These are phyloP conservation scores for Oxytropis ochrocephala DNA, from an alignment of 306 rosid species.

Conservation along the genomic window DNA sequence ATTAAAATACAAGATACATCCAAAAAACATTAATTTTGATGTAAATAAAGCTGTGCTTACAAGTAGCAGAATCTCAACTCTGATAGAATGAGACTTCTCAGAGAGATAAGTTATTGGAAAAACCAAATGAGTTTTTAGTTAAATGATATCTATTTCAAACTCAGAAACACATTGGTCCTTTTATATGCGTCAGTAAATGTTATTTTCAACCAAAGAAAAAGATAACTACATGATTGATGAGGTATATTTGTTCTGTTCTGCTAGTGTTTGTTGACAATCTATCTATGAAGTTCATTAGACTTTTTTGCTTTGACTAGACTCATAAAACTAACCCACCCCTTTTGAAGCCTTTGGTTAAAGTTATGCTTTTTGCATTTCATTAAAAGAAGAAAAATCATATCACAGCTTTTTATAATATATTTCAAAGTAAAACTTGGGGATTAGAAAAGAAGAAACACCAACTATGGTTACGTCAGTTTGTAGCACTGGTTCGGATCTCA, in stretches of 20 bases:
- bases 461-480: too few species aligned
- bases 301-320: constrained; percentile 27
- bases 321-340: constrained; percentile 41
- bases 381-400: constrained; percentile 56
- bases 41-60: constrained; percentile 28
- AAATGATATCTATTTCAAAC: constrained; percentile 28
- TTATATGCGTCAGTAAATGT: constrained; percentile 22
- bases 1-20: constrained; percentile 28
- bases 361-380: constrained; percentile 69
- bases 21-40: constrained; percentile 52
- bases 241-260: constrained; percentile 23
- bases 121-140: too few species aligned
- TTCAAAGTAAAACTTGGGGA: constrained; percentile 36
- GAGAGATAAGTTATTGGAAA: constrained; percentile 23
- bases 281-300: constrained; percentile 28
- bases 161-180: constrained; percentile 24
- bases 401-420: constrained; percentile 43
- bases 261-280: constrained; percentile 27
- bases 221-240: too few species aligned
- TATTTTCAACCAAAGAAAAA: constrained; percentile 22
- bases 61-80: constrained; percentile 24
- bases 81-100: constrained; percentile 55
- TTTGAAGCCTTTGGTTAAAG: constrained; percentile 55
- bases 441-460: constrained; percentile 22
- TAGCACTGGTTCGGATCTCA: too few species aligned